Evolutionary conservation across 495 filamentous ascomycete species (phyloP).

Genomic region (Trichoderma gamsii): DNA sequence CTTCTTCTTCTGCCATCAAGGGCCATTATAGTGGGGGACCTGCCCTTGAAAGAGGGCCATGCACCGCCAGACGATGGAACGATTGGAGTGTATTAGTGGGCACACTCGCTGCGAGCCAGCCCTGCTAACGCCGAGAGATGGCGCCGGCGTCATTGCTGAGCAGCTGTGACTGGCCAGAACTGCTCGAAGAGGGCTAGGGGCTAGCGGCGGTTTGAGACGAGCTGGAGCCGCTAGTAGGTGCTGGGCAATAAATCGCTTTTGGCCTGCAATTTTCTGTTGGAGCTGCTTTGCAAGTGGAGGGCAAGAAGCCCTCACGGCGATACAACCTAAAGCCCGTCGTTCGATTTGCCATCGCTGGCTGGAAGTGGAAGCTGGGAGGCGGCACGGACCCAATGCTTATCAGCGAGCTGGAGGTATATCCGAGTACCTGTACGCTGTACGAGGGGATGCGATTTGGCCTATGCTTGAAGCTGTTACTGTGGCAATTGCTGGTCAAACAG

Average conservation of each 20-base stretch:
- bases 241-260: neutral
- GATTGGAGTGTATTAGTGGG: neutral
- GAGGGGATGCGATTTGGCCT: neutral
- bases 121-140: neutral
- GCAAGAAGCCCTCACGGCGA: constrained; percentile 13
- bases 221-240: neutral
- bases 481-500: too few species aligned
- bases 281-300: neutral
- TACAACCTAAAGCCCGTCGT: constrained; percentile 6
- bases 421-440: neutral
- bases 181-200: neutral
- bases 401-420: neutral
- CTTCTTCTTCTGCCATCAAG: neutral
- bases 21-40: too few species aligned
- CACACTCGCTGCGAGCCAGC: neutral
- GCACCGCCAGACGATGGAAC: neutral
- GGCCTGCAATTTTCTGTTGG: too few species aligned
- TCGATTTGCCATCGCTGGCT: neutral
- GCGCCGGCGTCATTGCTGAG: neutral
- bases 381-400: neutral
- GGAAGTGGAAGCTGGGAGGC: constrained; percentile 8
- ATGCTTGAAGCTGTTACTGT: too few species aligned
- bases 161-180: neutral
- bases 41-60: neutral
- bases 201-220: neutral